A percentile compares a stretch with the other conserved stretches of the same genome.
Evolutionary conservation across 2,329 filamentous ascomycete species (phyloP).

Genomic region (Sporothrix variecibatus): DNA sequence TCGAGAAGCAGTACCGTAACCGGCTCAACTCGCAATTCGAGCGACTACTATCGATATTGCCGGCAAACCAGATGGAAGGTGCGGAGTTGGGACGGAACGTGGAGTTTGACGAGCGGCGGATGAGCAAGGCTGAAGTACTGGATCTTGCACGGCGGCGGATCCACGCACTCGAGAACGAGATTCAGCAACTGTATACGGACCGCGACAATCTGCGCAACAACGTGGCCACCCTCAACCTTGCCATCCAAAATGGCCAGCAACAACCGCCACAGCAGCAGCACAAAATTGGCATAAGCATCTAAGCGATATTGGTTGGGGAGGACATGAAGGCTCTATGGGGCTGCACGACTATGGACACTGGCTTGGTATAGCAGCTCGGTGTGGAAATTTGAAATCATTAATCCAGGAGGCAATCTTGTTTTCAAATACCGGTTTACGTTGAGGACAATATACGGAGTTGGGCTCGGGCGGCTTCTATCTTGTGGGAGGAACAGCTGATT

Average conservation of each 20-base stretch:
- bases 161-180: conserved; percentile 43
- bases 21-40: conserved; percentile 50
- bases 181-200: conserved; percentile 35
- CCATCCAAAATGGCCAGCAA: conserved; percentile 24
- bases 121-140: conserved; percentile 51
- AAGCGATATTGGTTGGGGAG: not conserved
- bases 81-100: conserved; percentile 12
- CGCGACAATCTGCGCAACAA: conserved; percentile 27
- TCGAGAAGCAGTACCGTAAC: conserved; percentile 53
- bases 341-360: not conserved
- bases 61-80: conserved; percentile 31
- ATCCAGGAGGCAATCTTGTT: not conserved
- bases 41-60: conserved; percentile 45
- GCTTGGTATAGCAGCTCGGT: not conserved
- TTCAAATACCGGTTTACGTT: not conserved
- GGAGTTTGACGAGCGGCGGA: conserved; percentile 37
- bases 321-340: not conserved
- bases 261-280: not conserved
- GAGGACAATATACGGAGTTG: not conserved
- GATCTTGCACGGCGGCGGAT: conserved; percentile 49
- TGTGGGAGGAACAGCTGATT: not conserved
- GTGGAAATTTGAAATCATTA: not conserved
- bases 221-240: conserved; percentile 24
- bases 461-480: not conserved
- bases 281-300: conserved; percentile 6